These are phyloP conservation scores for Thuidium tamariscinum DNA, from an alignment of 225 moss, liverwort and hornwort species.

Conservation along the genomic window DNA sequence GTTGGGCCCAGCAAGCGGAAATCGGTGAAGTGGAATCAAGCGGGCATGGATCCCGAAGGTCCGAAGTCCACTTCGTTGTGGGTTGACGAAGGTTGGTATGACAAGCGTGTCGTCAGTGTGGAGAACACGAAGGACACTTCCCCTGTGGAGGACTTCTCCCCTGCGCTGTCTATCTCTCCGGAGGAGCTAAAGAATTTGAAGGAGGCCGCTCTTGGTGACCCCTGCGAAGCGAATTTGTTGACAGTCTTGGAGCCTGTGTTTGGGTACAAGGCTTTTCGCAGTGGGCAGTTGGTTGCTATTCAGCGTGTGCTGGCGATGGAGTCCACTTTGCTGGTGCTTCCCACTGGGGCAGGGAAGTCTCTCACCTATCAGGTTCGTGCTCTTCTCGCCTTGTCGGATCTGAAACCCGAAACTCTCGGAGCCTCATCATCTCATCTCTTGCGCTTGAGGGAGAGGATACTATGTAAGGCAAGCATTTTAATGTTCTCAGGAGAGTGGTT, in stretches of 20 bases:
- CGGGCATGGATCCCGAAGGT: background rate
- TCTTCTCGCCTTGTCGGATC: background rate
- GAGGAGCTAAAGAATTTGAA: conserved; percentile 20
- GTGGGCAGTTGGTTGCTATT: conserved; percentile 63
- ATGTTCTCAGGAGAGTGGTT: background rate
- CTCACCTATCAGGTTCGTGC: conserved; percentile 78
- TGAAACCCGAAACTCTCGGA: background rate
- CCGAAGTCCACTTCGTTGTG: conserved; percentile 29
- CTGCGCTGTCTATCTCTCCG: background rate
- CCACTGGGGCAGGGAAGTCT: conserved; percentile 89
- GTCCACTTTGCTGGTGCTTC: conserved; percentile 80
- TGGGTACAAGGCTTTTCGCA: conserved; percentile 47
- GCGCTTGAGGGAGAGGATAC: background rate
- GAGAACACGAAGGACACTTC: background rate
- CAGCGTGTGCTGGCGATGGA: conserved; percentile 53
- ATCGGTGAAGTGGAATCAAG: conserved; percentile 4
- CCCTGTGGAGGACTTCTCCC: background rate
- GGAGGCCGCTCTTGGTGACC: conserved; percentile 19
- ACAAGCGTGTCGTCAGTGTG: background rate
- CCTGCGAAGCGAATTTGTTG: conserved; percentile 42
- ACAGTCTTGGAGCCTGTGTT: conserved; percentile 47
- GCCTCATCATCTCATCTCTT: background rate
- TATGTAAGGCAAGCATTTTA: background rate
- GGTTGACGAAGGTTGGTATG: conserved; percentile 63
- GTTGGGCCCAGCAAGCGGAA: conserved; percentile 24